Evolutionary conservation across 805 yeast genomes (phyloP).

Genomic region (Cyberlindnera misumaiensis): DNA sequence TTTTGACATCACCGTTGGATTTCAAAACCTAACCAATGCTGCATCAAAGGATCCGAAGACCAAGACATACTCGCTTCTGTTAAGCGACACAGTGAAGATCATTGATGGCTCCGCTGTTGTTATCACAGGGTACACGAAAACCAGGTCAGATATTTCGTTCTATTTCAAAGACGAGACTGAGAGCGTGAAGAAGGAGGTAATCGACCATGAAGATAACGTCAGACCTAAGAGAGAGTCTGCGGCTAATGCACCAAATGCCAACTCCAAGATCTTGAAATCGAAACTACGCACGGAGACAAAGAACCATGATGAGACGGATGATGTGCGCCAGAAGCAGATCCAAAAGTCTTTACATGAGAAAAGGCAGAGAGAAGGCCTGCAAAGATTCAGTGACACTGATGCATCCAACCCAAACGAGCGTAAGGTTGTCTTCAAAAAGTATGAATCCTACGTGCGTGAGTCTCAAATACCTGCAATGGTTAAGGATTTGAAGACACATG

Average conservation of each 20-base stretch:
- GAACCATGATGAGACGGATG: constrained; percentile 69
- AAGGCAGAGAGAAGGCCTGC: constrained; percentile 80
- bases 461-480: constrained; percentile 83
- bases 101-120: constrained; percentile 50
- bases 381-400: constrained; percentile 74
- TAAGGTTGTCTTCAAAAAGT: constrained; percentile 77
- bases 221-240: constrained; percentile 25
- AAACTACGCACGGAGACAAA: constrained; percentile 74
- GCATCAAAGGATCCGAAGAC: constrained; percentile 39
- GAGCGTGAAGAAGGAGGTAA: constrained; percentile 29
- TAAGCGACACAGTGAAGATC: constrained; percentile 77
- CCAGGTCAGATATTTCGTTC: constrained; percentile 70
- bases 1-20: constrained; percentile 71
- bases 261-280: constrained; percentile 66
- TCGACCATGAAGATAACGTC: constrained; percentile 33
- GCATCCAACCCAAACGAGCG: constrained; percentile 54
- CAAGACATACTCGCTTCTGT: constrained; percentile 60
- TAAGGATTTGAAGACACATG: constrained; percentile 77
- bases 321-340: constrained; percentile 71
- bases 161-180: constrained; percentile 70
- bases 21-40: constrained; percentile 50
- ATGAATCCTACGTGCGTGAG: constrained; percentile 91
- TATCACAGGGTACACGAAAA: constrained; percentile 69
- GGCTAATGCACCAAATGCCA: constrained; percentile 21
- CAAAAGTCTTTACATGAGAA: constrained; percentile 80